phyloP scores from a whole-genome alignment of 1,284 basidiomycete species.

The Sanghuangporus sanghuang region DNA sequence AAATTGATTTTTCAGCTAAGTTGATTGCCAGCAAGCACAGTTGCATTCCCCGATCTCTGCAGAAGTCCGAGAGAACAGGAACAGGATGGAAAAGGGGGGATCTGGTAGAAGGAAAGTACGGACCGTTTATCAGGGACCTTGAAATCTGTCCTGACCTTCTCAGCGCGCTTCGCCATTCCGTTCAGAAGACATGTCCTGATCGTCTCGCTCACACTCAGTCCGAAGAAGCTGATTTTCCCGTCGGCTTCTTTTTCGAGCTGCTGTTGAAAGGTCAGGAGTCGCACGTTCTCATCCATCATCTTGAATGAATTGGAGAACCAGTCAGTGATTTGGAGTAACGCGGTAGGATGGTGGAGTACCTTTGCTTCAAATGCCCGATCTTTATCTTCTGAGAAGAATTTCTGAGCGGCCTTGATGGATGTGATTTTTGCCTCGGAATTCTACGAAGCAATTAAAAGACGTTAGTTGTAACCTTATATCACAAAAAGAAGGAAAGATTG shows the following conservation, averaged over 20 bases:
- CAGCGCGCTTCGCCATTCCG: slow-evolving; percentile 79
- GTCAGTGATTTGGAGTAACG: slow-evolving; percentile 1
- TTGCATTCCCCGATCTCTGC: not conserved
- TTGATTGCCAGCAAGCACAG: not conserved
- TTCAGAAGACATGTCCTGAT: slow-evolving; percentile 72
- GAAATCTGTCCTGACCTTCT: slow-evolving; percentile 82
- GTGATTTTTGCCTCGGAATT: slow-evolving; percentile 66
- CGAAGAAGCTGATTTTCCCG: slow-evolving; percentile 71
- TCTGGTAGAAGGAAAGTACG: slow-evolving; percentile 14
- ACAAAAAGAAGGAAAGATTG: not conserved
- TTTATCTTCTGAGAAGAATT: slow-evolving; percentile 93
- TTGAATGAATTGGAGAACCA: slow-evolving; percentile 28
- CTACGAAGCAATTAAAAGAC: slow-evolving; percentile 32
- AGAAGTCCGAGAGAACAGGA: not conserved
- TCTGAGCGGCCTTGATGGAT: slow-evolving; percentile 78
- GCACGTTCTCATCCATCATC: slow-evolving; percentile 87
- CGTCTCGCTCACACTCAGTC: slow-evolving; percentile 79
- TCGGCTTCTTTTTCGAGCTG: slow-evolving; percentile 84
- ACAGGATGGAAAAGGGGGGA: not conserved
- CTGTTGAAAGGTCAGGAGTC: slow-evolving; percentile 77
- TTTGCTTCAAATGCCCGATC: slow-evolving; percentile 87
- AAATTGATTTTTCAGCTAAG: not conserved
- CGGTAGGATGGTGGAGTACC: slow-evolving; percentile 36
- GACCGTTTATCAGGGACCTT: slow-evolving; percentile 89
- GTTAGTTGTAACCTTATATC: not conserved